Evolutionary conservation across 2,329 filamentous ascomycete species (phyloP), one percentile per base, ranked within the genome.

Genomic region (Metarhizium humberi): DNA sequence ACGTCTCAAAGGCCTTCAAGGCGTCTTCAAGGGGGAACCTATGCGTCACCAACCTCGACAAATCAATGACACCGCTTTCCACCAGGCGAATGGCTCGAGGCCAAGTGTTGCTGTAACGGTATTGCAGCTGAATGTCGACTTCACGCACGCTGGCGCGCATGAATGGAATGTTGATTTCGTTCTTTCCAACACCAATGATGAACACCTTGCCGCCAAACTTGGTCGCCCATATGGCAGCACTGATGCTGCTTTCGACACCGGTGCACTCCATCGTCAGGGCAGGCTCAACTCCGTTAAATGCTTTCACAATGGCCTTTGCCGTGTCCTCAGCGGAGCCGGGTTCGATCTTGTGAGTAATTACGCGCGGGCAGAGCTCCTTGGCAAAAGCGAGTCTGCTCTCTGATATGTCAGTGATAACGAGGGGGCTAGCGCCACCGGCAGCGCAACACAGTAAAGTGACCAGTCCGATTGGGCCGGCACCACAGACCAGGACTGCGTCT

Each of bases 161-260:
- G 72, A 97, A 97, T 32, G 92, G 92, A 60, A 97, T 87, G 72
- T 83, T 90, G 77, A 97, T 94, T 77, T 96, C 90, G 70, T 94
- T 92, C 79, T 88, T 92, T 62, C 92, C 94, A 3, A 97, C 92
- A 45, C 92, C 92, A 61, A 96, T 95, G 60, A 97, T 87, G 68
- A 97, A 97, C 54, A 97, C 92, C 74, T 95, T 96, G 64, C 94
- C 92, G 61, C 92, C 94, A 66, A 97, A 97, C 75, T 92, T 95
- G 69, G 88, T 83, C 10, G 89, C 86, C 81, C 92, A 94, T 69
- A 96, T 92, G 53, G 91, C 90, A 32, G 88, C 80, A 6, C 84
- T 83, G 65, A 97, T 88, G 70, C 87, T 92, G 73, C 85, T 90
- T 77, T 96, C 92, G 16, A 96, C 90, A 52, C 94, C 94, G 0